Evolutionary conservation across 2,329 filamentous ascomycete genomes (phyloP).

Genomic region (Domatiomyces globalis): DNA sequence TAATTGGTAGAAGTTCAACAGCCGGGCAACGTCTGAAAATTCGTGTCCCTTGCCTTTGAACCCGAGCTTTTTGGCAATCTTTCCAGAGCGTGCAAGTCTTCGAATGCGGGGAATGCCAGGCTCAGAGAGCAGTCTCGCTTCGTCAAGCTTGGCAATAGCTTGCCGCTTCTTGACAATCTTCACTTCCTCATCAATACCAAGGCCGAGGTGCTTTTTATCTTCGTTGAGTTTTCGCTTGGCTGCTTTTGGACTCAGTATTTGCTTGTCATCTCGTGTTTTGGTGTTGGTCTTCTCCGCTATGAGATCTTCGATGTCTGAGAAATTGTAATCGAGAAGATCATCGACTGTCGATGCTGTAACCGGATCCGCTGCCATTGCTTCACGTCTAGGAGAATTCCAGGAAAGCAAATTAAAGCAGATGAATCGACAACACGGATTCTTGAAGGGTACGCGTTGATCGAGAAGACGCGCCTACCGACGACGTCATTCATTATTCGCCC

Average conservation of each 20-base stretch:
- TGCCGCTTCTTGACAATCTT: slow-evolving; percentile 63
- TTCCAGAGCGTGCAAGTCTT: slow-evolving; percentile 20
- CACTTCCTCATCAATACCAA: slow-evolving; percentile 79
- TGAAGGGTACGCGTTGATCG: neutral
- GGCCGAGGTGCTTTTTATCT: slow-evolving; percentile 38
- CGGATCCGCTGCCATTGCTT: slow-evolving; percentile 12
- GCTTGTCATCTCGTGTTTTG: slow-evolving; percentile 14
- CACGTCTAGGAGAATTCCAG: neutral
- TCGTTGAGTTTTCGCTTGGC: slow-evolving; percentile 31
- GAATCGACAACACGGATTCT: neutral
- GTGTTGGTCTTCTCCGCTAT: slow-evolving; percentile 17
- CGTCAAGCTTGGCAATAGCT: slow-evolving; percentile 76
- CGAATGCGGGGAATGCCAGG: slow-evolving; percentile 73
- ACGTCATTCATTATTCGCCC: neutral
- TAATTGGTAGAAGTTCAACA: slow-evolving; percentile 83
- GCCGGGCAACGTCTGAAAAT: slow-evolving; percentile 69
- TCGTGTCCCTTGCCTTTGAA: slow-evolving; percentile 93
- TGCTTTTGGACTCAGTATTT: slow-evolving; percentile 9
- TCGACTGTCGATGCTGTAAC: slow-evolving; percentile 39
- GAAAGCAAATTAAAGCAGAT: neutral
- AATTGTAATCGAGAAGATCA: slow-evolving; percentile 62
- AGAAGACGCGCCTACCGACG: neutral
- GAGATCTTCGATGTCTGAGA: slow-evolving; percentile 28
- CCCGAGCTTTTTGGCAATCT: slow-evolving; percentile 12
- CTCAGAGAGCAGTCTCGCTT: slow-evolving; percentile 66